Evolutionary conservation across 1,284 basidiomycete species (phyloP).

Genomic region (Lignosus rhinocerotis): DNA sequence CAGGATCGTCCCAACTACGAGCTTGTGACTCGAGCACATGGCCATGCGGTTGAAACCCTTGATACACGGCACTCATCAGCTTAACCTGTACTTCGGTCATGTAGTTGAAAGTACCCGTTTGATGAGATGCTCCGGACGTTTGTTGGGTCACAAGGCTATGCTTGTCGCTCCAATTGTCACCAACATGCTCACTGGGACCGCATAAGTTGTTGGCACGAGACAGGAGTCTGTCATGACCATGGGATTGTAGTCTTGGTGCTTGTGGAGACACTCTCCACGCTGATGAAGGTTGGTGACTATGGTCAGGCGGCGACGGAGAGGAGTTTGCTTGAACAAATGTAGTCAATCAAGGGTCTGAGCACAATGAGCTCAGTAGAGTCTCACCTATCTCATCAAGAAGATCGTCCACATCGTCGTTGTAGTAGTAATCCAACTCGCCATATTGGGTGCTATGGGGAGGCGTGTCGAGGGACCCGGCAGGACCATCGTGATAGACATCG

Average conservation of each 20-base stretch:
- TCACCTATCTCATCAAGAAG: slow-evolving; percentile 42
- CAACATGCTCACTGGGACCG: no score
- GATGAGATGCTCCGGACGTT: no score
- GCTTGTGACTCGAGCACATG: no score
- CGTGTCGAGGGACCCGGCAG: not conserved
- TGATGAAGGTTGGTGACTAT: slow-evolving; percentile 4
- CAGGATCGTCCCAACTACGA: no score
- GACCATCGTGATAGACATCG: not conserved
- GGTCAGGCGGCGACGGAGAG: slow-evolving; percentile 43
- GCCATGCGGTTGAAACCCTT: no score
- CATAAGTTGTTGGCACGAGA: not conserved
- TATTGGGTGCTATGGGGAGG: not conserved
- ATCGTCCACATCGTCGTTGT: slow-evolving; percentile 17
- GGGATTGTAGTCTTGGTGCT: not conserved
- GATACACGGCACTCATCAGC: no score
- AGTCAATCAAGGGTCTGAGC: not conserved
- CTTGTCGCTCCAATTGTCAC: not conserved
- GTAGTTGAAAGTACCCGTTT: no score
- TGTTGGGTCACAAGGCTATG: not conserved
- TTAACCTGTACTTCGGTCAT: no score
- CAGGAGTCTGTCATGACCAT: not conserved
- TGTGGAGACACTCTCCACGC: not conserved
- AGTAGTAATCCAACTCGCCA: not conserved
- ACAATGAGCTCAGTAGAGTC: slow-evolving; percentile 42
- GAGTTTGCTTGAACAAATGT: slow-evolving; percentile 33